Evolutionary conservation across 2,329 filamentous ascomycete species (phyloP), one percentile per base, ranked within the genome.

Genomic region (Mycosphaerelloides madeirae): DNA sequence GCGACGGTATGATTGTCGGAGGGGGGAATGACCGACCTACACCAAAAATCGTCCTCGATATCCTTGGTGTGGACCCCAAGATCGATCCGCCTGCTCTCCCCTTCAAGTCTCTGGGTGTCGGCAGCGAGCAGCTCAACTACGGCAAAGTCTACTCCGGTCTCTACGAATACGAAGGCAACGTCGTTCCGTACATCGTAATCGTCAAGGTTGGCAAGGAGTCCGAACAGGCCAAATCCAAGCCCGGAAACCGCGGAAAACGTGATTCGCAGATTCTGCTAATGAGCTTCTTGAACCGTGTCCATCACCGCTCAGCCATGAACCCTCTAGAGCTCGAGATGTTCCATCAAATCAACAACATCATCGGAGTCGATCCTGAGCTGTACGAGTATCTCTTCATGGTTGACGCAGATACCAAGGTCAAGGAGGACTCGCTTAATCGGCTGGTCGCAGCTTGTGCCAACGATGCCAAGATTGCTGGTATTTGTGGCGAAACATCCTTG

Each of bases 181-280:
- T 98, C 3, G 93, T 98, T 9, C 93, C 93, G 0, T 98, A 96
- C 61, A 71, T 98, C 19, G 93, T 98, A 9, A 76, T 98, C 18
- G 91, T 97, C 65, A 98, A 98, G 73, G 85, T 95, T 48, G 93
- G 93, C 65, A 97, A 96, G 69, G 88, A 96, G 65, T 95, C 90
- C 5, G 93, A 98, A 67, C 88, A 95, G 66, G 73, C 69, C 61
- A 93, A 91, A 69, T 75, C 88, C 2, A 97, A 96, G 73, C 93
- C 93, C 41, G 93, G 93, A 59, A 98, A 98, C 71, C 87, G 93
- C 68, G 93, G 93, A 69, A 98, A 98, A 78, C 91, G 93, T 78
- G 93, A 98, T 68, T 97, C 93, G 42, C 93, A 98, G 69, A 95
- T 98, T 84, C 77, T 98, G 53, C 73, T 97, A 50, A 98, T 98